A percentile compares a stretch with the other conserved stretches of the same genome.
These are phyloP conservation scores for Annona squamosa DNA, from an alignment of 164 flowering plant species.

Conservation along the genomic window DNA sequence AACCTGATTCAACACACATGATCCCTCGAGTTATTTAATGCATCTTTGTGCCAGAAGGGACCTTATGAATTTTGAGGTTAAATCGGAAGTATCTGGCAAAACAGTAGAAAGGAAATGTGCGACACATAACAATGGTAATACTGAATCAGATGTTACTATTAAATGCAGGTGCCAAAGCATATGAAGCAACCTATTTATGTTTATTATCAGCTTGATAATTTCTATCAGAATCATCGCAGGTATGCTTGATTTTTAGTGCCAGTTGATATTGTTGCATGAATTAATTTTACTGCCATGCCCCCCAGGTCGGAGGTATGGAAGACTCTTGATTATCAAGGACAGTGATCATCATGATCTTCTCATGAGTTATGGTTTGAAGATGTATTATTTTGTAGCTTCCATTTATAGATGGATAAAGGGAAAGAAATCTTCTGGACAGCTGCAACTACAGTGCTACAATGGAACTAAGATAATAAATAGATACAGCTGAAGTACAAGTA, in stretches of 20 bases:
- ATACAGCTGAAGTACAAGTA: background rate
- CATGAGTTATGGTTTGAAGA: background rate
- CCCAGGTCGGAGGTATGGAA: no score
- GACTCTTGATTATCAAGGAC: no score
- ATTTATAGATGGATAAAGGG: background rate
- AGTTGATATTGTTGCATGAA: background rate
- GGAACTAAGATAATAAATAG: background rate
- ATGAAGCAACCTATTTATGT: slow-evolving; percentile 73
- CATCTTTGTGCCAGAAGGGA: no score
- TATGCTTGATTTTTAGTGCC: slow-evolving; percentile 10
- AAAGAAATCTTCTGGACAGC: background rate
- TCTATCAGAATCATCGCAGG: slow-evolving; percentile 85
- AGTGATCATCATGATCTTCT: no score
- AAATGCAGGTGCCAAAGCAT: slow-evolving; percentile 48
- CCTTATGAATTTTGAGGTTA: no score
- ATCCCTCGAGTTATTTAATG: no score
- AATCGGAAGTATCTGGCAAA: no score
- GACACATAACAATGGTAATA: background rate
- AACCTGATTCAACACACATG: no score
- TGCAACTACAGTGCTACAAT: background rate
- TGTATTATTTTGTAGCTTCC: background rate
- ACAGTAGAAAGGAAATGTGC: no score
- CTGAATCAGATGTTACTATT: background rate
- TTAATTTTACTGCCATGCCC: no score
- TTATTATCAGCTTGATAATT: slow-evolving; percentile 78